phyloP scores from a whole-genome alignment of 208 protist species.

The Acanthamoeba healyi region DNA sequence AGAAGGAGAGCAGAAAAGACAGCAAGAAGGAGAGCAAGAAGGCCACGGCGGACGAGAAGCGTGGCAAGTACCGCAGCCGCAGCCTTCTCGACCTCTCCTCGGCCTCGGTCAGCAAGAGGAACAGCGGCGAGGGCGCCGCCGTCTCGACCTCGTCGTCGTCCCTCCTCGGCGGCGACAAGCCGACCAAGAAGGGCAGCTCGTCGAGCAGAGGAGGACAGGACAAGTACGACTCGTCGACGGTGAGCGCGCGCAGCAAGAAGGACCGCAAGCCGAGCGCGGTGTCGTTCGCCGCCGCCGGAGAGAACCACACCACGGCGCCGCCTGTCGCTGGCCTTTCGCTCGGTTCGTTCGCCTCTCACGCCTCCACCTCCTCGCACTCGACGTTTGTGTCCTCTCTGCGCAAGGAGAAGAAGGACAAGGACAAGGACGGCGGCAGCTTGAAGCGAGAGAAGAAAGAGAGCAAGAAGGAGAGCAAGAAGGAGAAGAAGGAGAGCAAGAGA shows the following conservation, averaged over 20 bases:
- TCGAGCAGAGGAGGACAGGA: neutral
- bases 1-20: neutral
- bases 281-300: neutral
- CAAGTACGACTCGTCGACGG: neutral
- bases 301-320: neutral
- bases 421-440: neutral
- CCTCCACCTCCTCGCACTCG: neutral
- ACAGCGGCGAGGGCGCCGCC: neutral
- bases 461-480: neutral
- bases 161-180: no score
- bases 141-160: neutral
- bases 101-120: neutral
- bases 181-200: neutral
- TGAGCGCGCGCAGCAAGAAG: neutral
- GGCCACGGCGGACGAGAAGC: neutral
- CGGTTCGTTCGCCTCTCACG: neutral
- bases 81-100: neutral
- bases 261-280: neutral
- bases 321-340: neutral
- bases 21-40: neutral
- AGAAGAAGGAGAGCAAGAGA: neutral
- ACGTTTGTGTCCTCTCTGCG: neutral
- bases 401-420: neutral
- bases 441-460: neutral
- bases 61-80: constrained; percentile 24